Conservation (phyloP, 2,329 filamentous ascomycete genomes). For the Apiospora pterosperma region DNA sequence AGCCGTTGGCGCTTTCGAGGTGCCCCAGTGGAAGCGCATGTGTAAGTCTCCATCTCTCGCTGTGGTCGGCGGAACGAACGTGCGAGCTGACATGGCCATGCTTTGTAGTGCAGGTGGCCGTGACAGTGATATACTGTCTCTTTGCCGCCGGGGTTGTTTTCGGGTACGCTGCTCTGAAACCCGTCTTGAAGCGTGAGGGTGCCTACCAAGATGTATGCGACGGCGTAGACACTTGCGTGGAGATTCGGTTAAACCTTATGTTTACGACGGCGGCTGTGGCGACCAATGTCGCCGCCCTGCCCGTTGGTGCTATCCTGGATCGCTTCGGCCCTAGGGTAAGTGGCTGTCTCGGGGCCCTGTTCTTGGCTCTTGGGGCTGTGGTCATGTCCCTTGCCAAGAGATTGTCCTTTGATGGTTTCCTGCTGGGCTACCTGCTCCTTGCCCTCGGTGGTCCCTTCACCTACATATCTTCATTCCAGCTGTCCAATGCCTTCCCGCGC, state of each 20-base stretch:
- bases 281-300: constrained; percentile 82
- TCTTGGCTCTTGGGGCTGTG: constrained; percentile 66
- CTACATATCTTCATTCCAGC: constrained; percentile 80
- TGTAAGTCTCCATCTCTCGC: constrained; percentile 32
- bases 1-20: constrained; percentile 50
- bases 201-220: constrained; percentile 65
- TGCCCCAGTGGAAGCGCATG: constrained; percentile 51
- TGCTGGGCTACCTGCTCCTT: constrained; percentile 71
- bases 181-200: constrained; percentile 69
- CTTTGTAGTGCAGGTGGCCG: constrained; percentile 63
- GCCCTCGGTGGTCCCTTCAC: constrained; percentile 77
- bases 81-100: constrained; percentile 8
- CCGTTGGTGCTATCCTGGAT: constrained; percentile 82
- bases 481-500: constrained; percentile 78
- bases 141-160: constrained; percentile 78
- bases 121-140: constrained; percentile 70
- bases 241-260: constrained; percentile 78
- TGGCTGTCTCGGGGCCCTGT: constrained; percentile 66
- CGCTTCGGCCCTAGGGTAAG: constrained; percentile 75
- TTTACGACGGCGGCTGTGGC: constrained; percentile 86
- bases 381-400: constrained; percentile 66
- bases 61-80: not conserved
- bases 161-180: constrained; percentile 82
- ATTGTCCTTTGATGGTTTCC: constrained; percentile 70
- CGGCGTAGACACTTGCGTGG: constrained; percentile 41